Evolutionary conservation across 2,329 filamentous ascomycete genomes (phyloP), one percentile per base, ranked within the genome.

Genomic region (Raffaelea deltoideospora): DNA sequence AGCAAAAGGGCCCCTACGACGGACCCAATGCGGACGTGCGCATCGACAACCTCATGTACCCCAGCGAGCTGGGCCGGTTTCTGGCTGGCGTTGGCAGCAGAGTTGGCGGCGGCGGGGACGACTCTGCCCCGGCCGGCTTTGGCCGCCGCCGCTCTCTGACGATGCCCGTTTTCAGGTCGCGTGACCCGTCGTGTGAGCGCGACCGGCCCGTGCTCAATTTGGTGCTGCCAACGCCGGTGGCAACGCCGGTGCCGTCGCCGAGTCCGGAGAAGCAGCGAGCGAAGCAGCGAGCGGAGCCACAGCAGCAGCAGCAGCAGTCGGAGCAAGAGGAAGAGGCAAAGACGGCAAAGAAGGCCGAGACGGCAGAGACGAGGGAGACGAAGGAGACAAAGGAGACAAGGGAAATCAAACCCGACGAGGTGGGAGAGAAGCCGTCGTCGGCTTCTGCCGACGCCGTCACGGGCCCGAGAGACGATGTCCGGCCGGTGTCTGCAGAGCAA

Each of bases 11-110:
- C 37, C 63, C 54, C 9, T 79, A 69, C 39, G 69, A 67, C 43
- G 67, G 54, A 8, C 74, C 74, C 2, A 61, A 79, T 47, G 74
- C 74, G n/a, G 74, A 79, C 50, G 72, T 78, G 37, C 60, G 58
- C 35, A 67, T 76, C 40, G 73, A 78, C 48, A 67, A 75, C 45
- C 54, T 68, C 41, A 62, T 77, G 42, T 59, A 63, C 37, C 74
- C 74, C 5, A 51, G 52, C 29, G 67, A 76, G 22, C 52, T 72
- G 27, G 43, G 39, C 32, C 51, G 38, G 35, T 63, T 56, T 46
- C 49, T 47, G 10, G 39, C 37, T 43, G 53, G 40, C 9, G 5
- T 13, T 14, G 10, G 9, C 28, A n/a, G n/a, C n/a, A n/a, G n/a
- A n/a, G n/a, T n/a, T n/a, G 10, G 17, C 2, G 15, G 34, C 20